Evolutionary conservation across 2,329 filamentous ascomycete genomes (phyloP).

Genomic region (Rhynchosporium graminicola): DNA sequence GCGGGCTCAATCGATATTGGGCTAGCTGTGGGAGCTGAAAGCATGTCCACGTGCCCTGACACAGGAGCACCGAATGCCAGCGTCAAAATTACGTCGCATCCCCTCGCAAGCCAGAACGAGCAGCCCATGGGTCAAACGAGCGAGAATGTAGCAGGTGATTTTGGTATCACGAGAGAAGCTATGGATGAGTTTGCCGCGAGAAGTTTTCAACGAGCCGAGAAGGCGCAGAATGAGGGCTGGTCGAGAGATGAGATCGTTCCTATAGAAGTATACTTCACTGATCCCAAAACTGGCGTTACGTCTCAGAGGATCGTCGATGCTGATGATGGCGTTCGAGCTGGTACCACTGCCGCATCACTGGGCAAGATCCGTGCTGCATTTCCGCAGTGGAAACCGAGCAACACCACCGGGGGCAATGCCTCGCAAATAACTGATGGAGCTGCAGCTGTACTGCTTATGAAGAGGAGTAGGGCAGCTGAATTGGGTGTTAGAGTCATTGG

Average conservation of each 20-base stretch:
- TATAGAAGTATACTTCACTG: conserved; percentile 75
- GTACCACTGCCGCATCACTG: conserved; percentile 84
- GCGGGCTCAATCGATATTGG: conserved; percentile 91
- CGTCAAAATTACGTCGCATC: conserved; percentile 74
- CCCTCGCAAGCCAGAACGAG: conserved; percentile 87
- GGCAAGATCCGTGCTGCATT: conserved; percentile 88
- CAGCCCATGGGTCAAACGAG: conserved; percentile 93
- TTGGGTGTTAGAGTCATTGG: conserved; percentile 86
- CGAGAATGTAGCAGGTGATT: conserved; percentile 89
- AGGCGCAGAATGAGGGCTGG: conserved; percentile 80
- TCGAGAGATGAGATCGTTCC: conserved; percentile 90
- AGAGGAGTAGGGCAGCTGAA: conserved; percentile 58
- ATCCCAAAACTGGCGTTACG: conserved; percentile 84
- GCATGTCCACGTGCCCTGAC: conserved; percentile 81
- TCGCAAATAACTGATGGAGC: conserved; percentile 94
- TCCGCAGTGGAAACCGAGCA: conserved; percentile 83
- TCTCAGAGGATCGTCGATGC: conserved; percentile 75
- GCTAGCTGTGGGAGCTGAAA: conserved; percentile 93
- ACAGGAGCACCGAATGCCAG: conserved; percentile 77
- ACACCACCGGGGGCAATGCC: conserved; percentile 93
- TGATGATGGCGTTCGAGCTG: conserved; percentile 83
- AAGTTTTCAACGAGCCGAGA: conserved; percentile 84
- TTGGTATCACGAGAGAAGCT: conserved; percentile 65
- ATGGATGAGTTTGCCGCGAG: conserved; percentile 87
- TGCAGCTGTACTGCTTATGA: conserved; percentile 94